phyloP scores from a whole-genome alignment of 768 basidiomycete species.

The Termitomyces sp. region DNA sequence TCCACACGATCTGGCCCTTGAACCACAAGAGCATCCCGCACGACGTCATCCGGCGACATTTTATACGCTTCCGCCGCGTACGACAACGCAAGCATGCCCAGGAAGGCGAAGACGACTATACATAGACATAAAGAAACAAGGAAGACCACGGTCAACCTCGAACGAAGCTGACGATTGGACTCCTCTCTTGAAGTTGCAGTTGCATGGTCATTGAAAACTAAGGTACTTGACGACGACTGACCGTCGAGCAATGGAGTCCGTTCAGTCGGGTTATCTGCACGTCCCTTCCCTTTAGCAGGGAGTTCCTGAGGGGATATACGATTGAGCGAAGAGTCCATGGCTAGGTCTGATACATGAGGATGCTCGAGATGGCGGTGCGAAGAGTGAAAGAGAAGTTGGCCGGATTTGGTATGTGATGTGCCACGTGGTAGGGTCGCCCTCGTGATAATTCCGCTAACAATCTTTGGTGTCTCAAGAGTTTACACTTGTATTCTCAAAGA shows the following conservation, averaged over 20 bases:
- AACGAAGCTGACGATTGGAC: constrained; percentile 32
- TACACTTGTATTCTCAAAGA: too few species aligned
- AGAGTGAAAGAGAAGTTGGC: too few species aligned
- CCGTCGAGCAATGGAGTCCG: constrained; percentile 52
- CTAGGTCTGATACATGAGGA: constrained; percentile 43
- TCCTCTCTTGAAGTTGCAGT: constrained; percentile 13
- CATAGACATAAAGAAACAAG: constrained; percentile 53
- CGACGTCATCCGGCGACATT: constrained; percentile 56
- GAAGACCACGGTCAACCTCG: constrained; percentile 50
- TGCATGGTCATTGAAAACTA: constrained; percentile 17
- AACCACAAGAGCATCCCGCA: constrained; percentile 54
- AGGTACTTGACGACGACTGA: constrained; percentile 29
- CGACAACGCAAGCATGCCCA: constrained; percentile 60
- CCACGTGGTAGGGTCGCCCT: too few species aligned
- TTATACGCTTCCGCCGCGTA: constrained; percentile 58
- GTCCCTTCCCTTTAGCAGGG: constrained; percentile 54
- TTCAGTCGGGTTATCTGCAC: constrained; percentile 48
- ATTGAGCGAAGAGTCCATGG: constrained; percentile 16
- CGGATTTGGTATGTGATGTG: too few species aligned
- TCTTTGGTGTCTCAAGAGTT: too few species aligned
- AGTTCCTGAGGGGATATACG: constrained; percentile 7
- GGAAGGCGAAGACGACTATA: constrained; percentile 39
- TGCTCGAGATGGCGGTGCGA: too few species aligned
- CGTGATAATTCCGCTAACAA: too few species aligned
- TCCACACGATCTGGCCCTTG: constrained; percentile 61